Evolutionary conservation across 2,329 filamentous ascomycete species (phyloP), one percentile per base, ranked within the genome.

Genomic region (Penicillium janthinellum): DNA sequence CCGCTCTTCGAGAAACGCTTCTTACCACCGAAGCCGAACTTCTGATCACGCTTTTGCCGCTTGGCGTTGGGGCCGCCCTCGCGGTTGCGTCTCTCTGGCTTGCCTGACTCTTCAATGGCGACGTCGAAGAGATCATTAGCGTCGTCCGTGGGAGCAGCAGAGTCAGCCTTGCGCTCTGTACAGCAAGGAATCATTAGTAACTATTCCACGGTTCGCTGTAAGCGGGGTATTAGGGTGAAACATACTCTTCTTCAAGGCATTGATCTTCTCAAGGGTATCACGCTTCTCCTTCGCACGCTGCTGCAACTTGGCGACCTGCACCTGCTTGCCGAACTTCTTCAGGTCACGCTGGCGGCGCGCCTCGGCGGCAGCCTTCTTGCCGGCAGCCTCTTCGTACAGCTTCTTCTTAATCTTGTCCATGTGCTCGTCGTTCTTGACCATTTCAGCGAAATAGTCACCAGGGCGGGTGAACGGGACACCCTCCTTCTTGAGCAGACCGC

Each of bases 281-380:
- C 87, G 88, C 88, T 97, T 97, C 73, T 88, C 89, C 84, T 96
- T 96, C 53, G 91, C 88, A 51, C 95, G 84, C 84, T 99, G 94
- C 80, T 98, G 94, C 76, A 96, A 80, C 83, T 96, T 97, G 60
- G 93, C 93, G 61, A 96, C 87, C 82, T 99, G 95, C 55, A 98
- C 95, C 77, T 96, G 91, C 82, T 99, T 99, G 75, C 95, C 95
- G 75, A 98, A 99, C 81, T 98, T 99, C 88, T 97, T 98, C 71
- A 98, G 83, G 76, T 99, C 95, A 64, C 95, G 85, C 81, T 94
- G 89, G 80, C 92, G 92, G 75, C 92, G 87, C 6, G 95, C 95
- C 78, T 99, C 95, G 25, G 90, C 88, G 31, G 92, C 86, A 0
- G 95, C 94, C 82, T 96, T 96, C 84, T 96, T 96, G 62, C 87